A percentile compares a stretch with the other conserved stretches of the same genome.
These are phyloP conservation scores for Arthrinium phaeospermum DNA, from an alignment of 2,329 filamentous ascomycete species.

Conservation along the genomic window DNA sequence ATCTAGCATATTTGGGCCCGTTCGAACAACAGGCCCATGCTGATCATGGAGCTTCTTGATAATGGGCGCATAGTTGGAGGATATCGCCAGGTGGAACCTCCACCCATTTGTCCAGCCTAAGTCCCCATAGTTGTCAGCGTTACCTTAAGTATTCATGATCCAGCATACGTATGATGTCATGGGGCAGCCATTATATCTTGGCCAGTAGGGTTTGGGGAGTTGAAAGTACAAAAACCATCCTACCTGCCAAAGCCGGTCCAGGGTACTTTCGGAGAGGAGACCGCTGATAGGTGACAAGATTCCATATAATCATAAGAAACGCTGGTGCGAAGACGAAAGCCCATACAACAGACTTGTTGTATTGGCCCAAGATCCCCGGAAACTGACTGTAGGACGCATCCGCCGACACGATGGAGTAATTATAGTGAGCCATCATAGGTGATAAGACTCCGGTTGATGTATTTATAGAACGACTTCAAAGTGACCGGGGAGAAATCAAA, in stretches of 20 bases:
- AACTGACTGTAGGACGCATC: no score
- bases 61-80: conserved; percentile 33
- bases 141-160: neutral
- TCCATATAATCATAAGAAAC: neutral
- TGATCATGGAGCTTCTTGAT: conserved; percentile 43
- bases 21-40: conserved; percentile 44
- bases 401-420: neutral
- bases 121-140: neutral
- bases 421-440: neutral
- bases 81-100: conserved; percentile 36
- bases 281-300: neutral
- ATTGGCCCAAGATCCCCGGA: neutral
- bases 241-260: conserved; percentile 21
- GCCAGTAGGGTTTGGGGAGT: neutral
- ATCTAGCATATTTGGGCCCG: conserved; percentile 40
- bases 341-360: neutral
- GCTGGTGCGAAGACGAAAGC: neutral
- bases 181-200: neutral
- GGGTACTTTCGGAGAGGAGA: conserved; percentile 20
- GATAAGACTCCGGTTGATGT: no score
- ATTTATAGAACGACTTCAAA: neutral
- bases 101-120: conserved; percentile 43
- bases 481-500: neutral
- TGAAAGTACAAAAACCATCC: no score
- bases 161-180: neutral